A percentile compares a stretch with the other conserved stretches of the same genome.
phyloP scores from a whole-genome alignment of 2,329 filamentous ascomycete genomes.

The Aspergillus sp. region DNA sequence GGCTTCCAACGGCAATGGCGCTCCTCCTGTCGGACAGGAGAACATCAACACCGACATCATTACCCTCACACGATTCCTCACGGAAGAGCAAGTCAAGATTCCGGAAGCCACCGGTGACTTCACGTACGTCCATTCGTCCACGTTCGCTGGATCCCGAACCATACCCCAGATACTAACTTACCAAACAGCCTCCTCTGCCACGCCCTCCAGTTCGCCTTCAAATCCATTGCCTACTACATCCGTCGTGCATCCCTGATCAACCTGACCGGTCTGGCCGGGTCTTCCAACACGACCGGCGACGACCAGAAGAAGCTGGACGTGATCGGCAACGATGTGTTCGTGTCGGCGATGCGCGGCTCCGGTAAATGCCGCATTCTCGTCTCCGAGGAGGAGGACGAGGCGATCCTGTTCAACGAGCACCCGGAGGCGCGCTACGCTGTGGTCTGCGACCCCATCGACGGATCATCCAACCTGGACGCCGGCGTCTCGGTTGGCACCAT shows the following conservation, averaged over 20 bases:
- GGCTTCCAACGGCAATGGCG: conserved; percentile 41
- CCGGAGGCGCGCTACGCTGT: conserved; percentile 83
- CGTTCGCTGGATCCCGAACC: not conserved
- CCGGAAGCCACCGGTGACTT: conserved; percentile 97
- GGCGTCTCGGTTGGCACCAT: conserved; percentile 98
- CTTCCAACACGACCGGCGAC: conserved; percentile 92
- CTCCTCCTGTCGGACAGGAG: conserved; percentile 61
- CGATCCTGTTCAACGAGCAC: conserved; percentile 79
- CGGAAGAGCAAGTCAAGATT: conserved; percentile 91
- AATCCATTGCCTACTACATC: conserved; percentile 99
- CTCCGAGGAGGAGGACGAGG: conserved; percentile 96
- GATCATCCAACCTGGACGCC: conserved; percentile 94
- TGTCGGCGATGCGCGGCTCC: conserved; percentile 89
- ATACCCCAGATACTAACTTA: not conserved
- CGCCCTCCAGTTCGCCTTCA: conserved; percentile 98
- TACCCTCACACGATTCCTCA: conserved; percentile 91
- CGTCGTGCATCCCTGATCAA: conserved; percentile 93
- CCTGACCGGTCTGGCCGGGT: conserved; percentile 89
- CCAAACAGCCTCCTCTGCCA: conserved; percentile 80
- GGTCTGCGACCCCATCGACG: conserved; percentile 96
- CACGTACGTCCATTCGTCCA: conserved; percentile 63
- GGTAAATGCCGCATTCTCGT: conserved; percentile 88
- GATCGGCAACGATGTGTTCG: conserved; percentile 97
- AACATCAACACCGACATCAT: conserved; percentile 95
- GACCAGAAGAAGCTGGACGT: conserved; percentile 99